Conservation (phyloP, 139 green algal genomes). For the Chlorella sp. region DNA sequence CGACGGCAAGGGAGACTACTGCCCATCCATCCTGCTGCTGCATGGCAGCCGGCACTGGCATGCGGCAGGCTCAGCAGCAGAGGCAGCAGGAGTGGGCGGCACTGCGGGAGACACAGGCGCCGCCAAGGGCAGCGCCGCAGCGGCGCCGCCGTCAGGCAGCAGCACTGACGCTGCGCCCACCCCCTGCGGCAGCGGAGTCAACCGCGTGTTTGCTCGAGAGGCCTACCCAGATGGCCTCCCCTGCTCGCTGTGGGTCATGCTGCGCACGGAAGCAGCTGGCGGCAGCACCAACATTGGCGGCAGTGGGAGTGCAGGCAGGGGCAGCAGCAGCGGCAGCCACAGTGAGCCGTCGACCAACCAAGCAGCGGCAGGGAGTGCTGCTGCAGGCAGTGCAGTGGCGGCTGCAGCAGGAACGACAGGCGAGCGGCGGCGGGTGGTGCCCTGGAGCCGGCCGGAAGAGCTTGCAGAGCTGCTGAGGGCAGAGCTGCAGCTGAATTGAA, state of each 20-base stretch:
- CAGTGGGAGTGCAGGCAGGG: too few species aligned
- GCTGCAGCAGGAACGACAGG: neutral
- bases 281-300: neutral
- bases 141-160: neutral
- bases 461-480: neutral
- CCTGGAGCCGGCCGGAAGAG: neutral
- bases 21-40: constrained; percentile 29
- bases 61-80: neutral
- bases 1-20: constrained; percentile 42
- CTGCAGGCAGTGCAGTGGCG: neutral
- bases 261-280: neutral
- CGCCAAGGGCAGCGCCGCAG: neutral
- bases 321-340: neutral
- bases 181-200: constrained; percentile 5
- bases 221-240: constrained; percentile 40
- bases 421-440: neutral
- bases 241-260: constrained; percentile 35
- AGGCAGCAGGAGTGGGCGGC: neutral
- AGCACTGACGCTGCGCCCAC: neutral
- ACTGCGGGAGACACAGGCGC: neutral
- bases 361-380: neutral
- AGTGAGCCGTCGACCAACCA: too few species aligned
- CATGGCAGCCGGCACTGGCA: constrained; percentile 16
- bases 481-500: constrained; percentile 2
- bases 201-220: constrained; percentile 28